phyloP scores from a whole-genome alignment of 768 basidiomycete species.

The Erythrobasidium yunnanense region DNA sequence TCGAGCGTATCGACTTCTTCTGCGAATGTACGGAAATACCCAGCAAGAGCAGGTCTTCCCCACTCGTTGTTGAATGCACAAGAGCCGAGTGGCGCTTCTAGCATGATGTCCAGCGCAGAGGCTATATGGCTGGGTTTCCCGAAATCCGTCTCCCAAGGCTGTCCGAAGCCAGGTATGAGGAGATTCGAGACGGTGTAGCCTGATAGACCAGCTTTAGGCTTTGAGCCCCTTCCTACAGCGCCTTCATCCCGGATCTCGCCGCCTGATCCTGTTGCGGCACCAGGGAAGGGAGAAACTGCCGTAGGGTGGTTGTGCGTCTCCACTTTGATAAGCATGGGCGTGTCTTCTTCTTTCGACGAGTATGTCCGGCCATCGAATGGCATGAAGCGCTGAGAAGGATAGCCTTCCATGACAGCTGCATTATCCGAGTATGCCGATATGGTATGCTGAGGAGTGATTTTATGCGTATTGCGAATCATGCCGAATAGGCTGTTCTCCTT shows the following conservation, averaged over 20 bases:
- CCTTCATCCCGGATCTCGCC: constrained; percentile 98
- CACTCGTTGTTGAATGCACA: constrained; percentile 98
- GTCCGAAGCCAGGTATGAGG: constrained; percentile 75
- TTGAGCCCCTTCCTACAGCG: constrained; percentile 84
- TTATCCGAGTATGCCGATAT: constrained; percentile 97
- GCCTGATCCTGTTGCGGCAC: constrained; percentile 96
- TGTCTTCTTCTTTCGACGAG: constrained; percentile 53
- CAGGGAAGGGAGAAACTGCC: constrained; percentile 93
- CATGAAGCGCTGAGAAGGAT: constrained; percentile 62
- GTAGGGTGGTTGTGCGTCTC: constrained; percentile 99
- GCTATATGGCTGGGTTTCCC: constrained; percentile 84
- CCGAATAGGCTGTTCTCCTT: constrained; percentile 71
- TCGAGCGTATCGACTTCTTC: constrained; percentile 53
- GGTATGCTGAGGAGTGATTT: constrained; percentile 60
- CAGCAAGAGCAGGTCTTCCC: constrained; percentile 78
- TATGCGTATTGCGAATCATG: constrained; percentile 96
- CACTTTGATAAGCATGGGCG: constrained; percentile 88
- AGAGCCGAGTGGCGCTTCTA: constrained; percentile 86
- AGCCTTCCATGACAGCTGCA: constrained; percentile 82
- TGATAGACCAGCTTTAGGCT: constrained; percentile 84
- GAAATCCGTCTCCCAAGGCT: constrained; percentile 94
- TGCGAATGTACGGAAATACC: constrained; percentile 90
- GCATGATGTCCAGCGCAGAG: constrained; percentile 89
- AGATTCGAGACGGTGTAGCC: constrained; percentile 93
- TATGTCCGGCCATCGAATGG: constrained; percentile 47